Base-by-base conservation (phyloP, 345 rosid species). In the Populus davidiana region DNA sequence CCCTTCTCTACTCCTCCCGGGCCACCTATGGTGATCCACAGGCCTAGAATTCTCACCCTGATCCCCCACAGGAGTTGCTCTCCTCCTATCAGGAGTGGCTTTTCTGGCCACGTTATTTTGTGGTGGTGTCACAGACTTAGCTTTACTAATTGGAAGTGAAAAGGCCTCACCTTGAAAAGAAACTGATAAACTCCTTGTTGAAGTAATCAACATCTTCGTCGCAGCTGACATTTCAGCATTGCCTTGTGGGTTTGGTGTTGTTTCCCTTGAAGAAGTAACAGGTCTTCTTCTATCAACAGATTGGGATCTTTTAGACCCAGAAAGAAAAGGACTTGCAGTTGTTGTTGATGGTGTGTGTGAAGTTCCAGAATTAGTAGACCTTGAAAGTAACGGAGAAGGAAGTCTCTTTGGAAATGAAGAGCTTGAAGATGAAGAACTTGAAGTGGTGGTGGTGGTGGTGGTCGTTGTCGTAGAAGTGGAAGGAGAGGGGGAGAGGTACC, bases 161-260 rank as follows among this genome's bases (percentile, higher is more conserved):
- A 91, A 95, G 62, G 92, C 81, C 80, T 91, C 93, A 0, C 99
- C 99, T 87, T 93, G 99, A 72, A 95, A 95, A 1, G 99, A 90
- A 78, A 95, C 98, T 39, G 97, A 89, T 77, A 95, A 86, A 71
- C 97, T 95, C 81, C 99, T 80, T 0, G 99, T 86, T 12, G 98
- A 95, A 84, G 97, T 92, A 75, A 95, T 87, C 77, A 91, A 80
- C 94, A 93, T 88, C 88, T 85, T 92, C 8, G 91, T 80, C 0
- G 94, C 92, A 64, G 89, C 84, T 8, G 93, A 89, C 81, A 88
- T 78, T 79, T 86, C 92, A 36, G 83, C 81, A 80, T 83, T 86
- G 71, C 77, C 83, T 72, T 73, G 85, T 14, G 88, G 83, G 43
- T 74, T 85, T 59, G 86, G 84, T 59, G 87, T 79, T n/a, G 67